Percentiles rank a stretch among this genome's conserved stretches.
These are phyloP conservation scores for Eucalyptus pumila DNA, from an alignment of 345 rosid species.

Conservation along the genomic window DNA sequence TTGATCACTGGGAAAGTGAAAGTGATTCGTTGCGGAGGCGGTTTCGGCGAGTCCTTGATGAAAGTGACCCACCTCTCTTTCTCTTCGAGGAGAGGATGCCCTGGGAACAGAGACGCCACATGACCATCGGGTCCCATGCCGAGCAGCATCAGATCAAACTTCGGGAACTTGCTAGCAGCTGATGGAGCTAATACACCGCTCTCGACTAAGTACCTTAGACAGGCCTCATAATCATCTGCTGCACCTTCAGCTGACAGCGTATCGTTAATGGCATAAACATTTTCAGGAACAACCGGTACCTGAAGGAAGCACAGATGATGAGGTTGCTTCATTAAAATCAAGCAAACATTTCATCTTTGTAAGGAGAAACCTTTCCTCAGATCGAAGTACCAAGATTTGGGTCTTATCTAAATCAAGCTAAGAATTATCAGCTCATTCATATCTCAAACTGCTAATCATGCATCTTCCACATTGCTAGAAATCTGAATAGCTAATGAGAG, in stretches of 20 bases:
- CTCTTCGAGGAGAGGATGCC: slow-evolving; percentile 57
- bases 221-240: slow-evolving; percentile 74
- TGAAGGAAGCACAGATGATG: background rate
- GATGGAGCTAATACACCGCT: slow-evolving; percentile 25
- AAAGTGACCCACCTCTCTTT: slow-evolving; percentile 65
- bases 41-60: slow-evolving; percentile 77
- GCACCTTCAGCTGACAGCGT: slow-evolving; percentile 69
- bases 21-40: slow-evolving; percentile 78
- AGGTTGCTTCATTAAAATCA: background rate
- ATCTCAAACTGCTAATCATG: background rate
- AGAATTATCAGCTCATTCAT: background rate
- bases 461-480: background rate
- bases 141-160: slow-evolving; percentile 72
- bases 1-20: slow-evolving; percentile 83
- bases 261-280: slow-evolving; percentile 69
- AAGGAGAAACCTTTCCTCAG: background rate
- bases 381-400: background rate
- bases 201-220: slow-evolving; percentile 50
- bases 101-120: slow-evolving; percentile 75
- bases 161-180: slow-evolving; percentile 45
- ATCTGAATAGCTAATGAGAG: background rate
- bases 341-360: background rate
- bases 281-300: slow-evolving; percentile 58
- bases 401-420: background rate
- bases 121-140: slow-evolving; percentile 98